Base-by-base conservation (phyloP, 805 yeast genomes). In the Lachancea sp. region DNA sequence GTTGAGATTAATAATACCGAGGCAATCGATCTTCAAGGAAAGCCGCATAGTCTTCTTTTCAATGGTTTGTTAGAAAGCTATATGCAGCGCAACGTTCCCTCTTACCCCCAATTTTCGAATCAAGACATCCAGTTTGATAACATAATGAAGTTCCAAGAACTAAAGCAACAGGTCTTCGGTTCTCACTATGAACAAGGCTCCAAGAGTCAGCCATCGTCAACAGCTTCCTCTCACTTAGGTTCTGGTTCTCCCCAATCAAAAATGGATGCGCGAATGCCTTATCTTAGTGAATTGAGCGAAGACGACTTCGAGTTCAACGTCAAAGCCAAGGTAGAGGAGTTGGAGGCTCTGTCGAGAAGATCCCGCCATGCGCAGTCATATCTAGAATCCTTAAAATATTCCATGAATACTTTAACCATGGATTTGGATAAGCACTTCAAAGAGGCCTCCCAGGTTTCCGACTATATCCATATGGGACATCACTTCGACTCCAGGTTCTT, bases 401-500 rank as follows among this genome's bases (percentile, higher is more conserved):
- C 74, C 1, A 43, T 56, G 9, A 41, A 45, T 18, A 50, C 54
- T 6, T 52, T 53, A 5, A 50, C 61, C 8, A 53, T 59, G n/a
- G 58, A 63, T 4, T 62, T 65, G 2, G 56, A 61, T 5, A 70
- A 74, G 45, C 70, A 70, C 49, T 71, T 54, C 34, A 34, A 41
- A 1, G 67, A 61, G 33, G 58, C 55, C 32, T 36, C 51, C 24
- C 41, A 55, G 19, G 44, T 58, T 36, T 34, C 47, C 15, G 53
- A 52, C 28, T 49, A 51, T 23, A 42, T 41, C 13, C 51, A 53
- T 12, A 41, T 49, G 49, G 65, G 65, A 2, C 51, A 45, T 29
- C 83, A 78, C 54, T 74, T 75, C 48, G 84, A 79, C 53, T 73
- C 71, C 68, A 58, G 83, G 41, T 79, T 78, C 45, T 78, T 75